Evolutionary conservation across 2,329 filamentous ascomycete genomes (phyloP).

Genomic region (Colletotrichum truncatum): DNA sequence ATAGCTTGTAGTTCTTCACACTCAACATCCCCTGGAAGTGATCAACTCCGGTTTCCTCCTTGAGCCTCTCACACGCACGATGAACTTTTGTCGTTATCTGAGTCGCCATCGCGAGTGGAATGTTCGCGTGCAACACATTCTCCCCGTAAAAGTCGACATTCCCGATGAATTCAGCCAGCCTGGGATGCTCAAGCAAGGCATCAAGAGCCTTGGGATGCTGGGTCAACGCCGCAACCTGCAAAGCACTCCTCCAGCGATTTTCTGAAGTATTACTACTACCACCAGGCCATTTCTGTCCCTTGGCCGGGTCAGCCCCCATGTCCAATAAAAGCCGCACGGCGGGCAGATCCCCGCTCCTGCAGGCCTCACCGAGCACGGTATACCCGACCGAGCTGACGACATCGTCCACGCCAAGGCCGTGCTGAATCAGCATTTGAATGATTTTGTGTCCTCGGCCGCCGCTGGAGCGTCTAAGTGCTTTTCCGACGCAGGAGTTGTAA

Average conservation of each 20-base stretch:
- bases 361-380: slow-evolving; percentile 32
- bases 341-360: slow-evolving; percentile 18
- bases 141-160: slow-evolving; percentile 29
- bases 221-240: slow-evolving; percentile 16
- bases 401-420: slow-evolving; percentile 33
- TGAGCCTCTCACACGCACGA: slow-evolving; percentile 25
- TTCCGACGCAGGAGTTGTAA: slow-evolving; percentile 26
- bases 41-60: slow-evolving; percentile 30
- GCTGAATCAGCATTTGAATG: slow-evolving; percentile 29
- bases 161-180: slow-evolving; percentile 28
- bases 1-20: neutral
- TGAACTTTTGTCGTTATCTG: slow-evolving; percentile 16
- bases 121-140: slow-evolving; percentile 19
- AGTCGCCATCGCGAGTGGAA: neutral
- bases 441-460: slow-evolving; percentile 16
- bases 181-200: slow-evolving; percentile 29
- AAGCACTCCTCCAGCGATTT: slow-evolving; percentile 30
- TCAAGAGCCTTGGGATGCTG: slow-evolving; percentile 21
- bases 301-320: slow-evolving; percentile 34
- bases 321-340: slow-evolving; percentile 34
- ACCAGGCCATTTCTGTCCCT: slow-evolving; percentile 16
- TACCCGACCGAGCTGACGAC: slow-evolving; percentile 23
- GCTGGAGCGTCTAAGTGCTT: slow-evolving; percentile 12
- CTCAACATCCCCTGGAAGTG: slow-evolving; percentile 29
- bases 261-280: neutral